phyloP scores from a whole-genome alignment of 306 rosid species.

The Glycyrrhiza uralensis region DNA sequence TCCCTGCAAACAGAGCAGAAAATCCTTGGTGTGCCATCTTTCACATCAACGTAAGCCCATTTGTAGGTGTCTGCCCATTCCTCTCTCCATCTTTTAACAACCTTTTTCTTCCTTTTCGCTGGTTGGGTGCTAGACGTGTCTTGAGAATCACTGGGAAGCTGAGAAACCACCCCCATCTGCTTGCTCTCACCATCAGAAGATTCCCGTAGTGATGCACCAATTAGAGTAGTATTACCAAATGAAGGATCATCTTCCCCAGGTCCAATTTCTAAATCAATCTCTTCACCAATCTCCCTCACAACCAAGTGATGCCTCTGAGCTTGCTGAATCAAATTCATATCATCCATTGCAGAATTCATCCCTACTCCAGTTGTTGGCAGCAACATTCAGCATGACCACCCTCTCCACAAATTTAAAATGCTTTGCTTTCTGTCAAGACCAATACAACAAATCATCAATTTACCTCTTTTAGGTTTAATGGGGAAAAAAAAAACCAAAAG shows the following conservation, averaged over 20 bases:
- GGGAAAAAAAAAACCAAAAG: conserved; percentile 12
- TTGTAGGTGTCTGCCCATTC: conserved; percentile 99
- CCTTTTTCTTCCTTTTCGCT: conserved; percentile 85
- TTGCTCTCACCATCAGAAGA: conserved; percentile 76
- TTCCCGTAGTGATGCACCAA: conserved; percentile 68
- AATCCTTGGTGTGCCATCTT: conserved; percentile 95
- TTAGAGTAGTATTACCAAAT: conserved; percentile 70
- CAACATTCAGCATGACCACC: conserved; percentile 92
- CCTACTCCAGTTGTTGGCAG: conserved; percentile 57
- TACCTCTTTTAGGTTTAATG: background rate
- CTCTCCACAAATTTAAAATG: conserved; percentile 27
- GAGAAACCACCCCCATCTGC: conserved; percentile 80
- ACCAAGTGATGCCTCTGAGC: conserved; percentile 94
- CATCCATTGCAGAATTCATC: conserved; percentile 95
- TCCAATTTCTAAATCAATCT: conserved; percentile 95
- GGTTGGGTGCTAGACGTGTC: conserved; percentile 70
- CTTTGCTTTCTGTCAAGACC: conserved; percentile 24
- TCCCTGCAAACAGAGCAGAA: conserved; percentile 98
- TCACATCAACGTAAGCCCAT: conserved; percentile 96
- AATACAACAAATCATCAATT: background rate
- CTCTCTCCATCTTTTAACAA: conserved; percentile 99
- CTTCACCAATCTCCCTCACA: conserved; percentile 90
- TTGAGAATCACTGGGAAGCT: conserved; percentile 74
- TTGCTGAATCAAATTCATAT: conserved; percentile 92
- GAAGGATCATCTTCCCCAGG: conserved; percentile 95